A percentile compares a stretch with the other conserved stretches of the same genome.
Conservation (phyloP, 1,139 yeast species). For the Sugiyamaella xylanicola region DNA sequence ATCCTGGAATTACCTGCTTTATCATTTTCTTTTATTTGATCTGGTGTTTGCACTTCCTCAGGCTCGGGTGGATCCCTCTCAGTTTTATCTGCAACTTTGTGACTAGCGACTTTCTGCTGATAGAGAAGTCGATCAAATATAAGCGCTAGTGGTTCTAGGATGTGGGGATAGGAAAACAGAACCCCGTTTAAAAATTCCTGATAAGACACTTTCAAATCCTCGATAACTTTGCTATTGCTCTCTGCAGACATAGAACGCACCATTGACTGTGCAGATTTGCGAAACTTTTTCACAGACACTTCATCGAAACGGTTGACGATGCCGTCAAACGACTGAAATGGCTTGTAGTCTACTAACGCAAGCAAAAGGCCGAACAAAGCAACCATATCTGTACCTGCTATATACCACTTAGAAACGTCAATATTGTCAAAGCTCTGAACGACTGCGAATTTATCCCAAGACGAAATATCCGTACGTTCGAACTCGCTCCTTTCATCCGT, state of each 20-base stretch:
- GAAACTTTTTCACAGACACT: slow-evolving; percentile 19
- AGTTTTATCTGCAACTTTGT: too few relatives aligned
- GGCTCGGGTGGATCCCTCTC: too few relatives aligned
- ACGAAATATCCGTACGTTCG: slow-evolving; percentile 28
- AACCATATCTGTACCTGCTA: slow-evolving; percentile 33
- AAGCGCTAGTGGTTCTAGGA: slow-evolving; percentile 33
- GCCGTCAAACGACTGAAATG: slow-evolving; percentile 24
- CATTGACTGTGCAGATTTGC: slow-evolving; percentile 26
- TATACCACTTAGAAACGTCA: slow-evolving; percentile 41
- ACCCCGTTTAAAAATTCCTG: slow-evolving; percentile 29
- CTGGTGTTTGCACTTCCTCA: background rate
- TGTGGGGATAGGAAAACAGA: slow-evolving; percentile 29
- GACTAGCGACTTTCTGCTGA: slow-evolving; percentile 11
- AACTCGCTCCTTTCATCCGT: slow-evolving; percentile 31
- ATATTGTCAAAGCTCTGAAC: slow-evolving; percentile 37
- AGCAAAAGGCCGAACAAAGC: slow-evolving; percentile 35
- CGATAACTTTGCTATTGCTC: slow-evolving; percentile 19
- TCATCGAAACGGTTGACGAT: slow-evolving; percentile 22
- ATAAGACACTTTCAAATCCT: slow-evolving; percentile 28
- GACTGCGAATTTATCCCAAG: slow-evolving; percentile 40
- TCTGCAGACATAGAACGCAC: slow-evolving; percentile 28
- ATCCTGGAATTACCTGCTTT: background rate
- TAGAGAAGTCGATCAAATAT: slow-evolving; percentile 35
- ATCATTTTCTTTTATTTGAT: background rate
- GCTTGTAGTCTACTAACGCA: slow-evolving; percentile 29